Conservation (phyloP, 176 grass and related monocot species). For the Paspalum vaginatum region DNA sequence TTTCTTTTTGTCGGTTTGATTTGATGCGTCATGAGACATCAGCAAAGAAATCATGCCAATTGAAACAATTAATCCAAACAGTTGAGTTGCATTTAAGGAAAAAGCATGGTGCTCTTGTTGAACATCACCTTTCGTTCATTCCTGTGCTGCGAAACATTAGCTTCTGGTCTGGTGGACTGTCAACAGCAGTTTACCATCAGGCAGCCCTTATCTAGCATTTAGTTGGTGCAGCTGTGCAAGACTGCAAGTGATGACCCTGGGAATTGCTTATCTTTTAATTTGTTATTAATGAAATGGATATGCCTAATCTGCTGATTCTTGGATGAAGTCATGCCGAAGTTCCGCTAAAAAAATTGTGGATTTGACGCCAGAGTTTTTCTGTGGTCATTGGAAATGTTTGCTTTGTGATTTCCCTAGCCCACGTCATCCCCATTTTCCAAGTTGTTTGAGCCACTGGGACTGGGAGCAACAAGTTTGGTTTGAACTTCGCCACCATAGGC, state of each 20-base stretch:
- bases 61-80: background rate
- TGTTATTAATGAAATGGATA: background rate
- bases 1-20: background rate
- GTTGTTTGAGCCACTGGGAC: background rate
- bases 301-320: background rate
- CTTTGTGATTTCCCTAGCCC: background rate
- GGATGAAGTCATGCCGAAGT: slow-evolving; percentile 8
- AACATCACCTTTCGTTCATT: background rate
- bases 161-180: slow-evolving; percentile 46
- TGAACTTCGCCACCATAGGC: slow-evolving; percentile 27
- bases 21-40: background rate
- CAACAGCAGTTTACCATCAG: slow-evolving; percentile 22
- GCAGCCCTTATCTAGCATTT: slow-evolving; percentile 38
- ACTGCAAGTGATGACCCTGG: background rate
- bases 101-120: background rate
- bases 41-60: background rate
- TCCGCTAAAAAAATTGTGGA: background rate
- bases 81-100: slow-evolving; percentile 11
- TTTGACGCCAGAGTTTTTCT: background rate
- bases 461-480: slow-evolving; percentile 20
- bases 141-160: slow-evolving; percentile 11
- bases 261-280: background rate
- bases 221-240: slow-evolving; percentile 38
- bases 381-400: background rate
- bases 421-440: background rate